These are phyloP conservation scores for Stentor roeselii DNA, from an alignment of 73 alveolate genomes.

Conservation along the genomic window DNA sequence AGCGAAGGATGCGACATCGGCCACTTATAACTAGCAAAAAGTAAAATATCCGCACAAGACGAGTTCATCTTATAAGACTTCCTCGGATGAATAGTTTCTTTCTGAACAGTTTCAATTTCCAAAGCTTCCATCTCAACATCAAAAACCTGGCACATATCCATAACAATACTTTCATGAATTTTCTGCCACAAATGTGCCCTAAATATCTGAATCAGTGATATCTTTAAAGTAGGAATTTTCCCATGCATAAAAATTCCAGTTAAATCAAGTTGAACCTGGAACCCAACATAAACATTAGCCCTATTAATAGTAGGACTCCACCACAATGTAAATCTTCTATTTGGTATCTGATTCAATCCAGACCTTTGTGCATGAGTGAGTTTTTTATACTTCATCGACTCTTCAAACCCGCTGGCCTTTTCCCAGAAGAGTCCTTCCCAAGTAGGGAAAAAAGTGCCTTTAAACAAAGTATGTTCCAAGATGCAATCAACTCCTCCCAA, in stretches of 20 bases:
- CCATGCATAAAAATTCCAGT: constrained; percentile 99
- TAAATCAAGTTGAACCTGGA: constrained; percentile 98
- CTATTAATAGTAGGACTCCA: constrained; percentile 99
- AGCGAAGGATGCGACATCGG: constrained; percentile 96
- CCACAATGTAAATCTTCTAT: constrained; percentile 99
- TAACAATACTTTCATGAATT: constrained; percentile 99
- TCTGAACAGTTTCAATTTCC: constrained; percentile 98
- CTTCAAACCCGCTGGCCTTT: constrained; percentile 98
- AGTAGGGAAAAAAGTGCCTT: constrained; percentile 99
- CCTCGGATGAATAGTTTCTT: constrained; percentile 98
- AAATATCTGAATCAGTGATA: constrained; percentile 96
- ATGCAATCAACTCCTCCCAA: constrained; percentile 99
- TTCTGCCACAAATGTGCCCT: constrained; percentile 99
- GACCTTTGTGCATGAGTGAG: constrained; percentile 99
- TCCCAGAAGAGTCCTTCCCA: constrained; percentile 99
- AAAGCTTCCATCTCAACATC: constrained; percentile 98
- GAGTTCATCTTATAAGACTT: constrained; percentile 99
- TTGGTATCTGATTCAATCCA: constrained; percentile 99
- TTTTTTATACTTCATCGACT: constrained; percentile 98
- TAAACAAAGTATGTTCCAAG: constrained; percentile 98
- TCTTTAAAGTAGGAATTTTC: constrained; percentile 99
- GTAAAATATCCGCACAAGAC: constrained; percentile 99
- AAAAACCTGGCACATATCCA: constrained; percentile 99
- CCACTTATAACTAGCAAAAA: constrained; percentile 99
- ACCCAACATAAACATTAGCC: constrained; percentile 99